Percentiles rank a stretch among this genome's conserved stretches.
Conservation (phyloP, 192 early-diverging fungal species). For the Backusella psychrophila region DNA sequence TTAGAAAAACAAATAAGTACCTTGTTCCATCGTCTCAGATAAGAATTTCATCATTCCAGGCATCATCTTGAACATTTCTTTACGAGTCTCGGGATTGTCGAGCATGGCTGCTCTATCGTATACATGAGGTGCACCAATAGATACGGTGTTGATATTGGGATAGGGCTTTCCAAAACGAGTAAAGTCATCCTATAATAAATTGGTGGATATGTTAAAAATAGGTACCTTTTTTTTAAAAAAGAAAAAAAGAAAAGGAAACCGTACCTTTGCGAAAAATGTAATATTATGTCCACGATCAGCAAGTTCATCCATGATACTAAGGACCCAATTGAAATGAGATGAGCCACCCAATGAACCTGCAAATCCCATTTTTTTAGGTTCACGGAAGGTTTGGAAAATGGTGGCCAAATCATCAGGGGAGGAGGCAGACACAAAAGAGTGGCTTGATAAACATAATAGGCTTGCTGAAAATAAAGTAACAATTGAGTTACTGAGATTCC, state of each 20-base stretch:
- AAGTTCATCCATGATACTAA: conserved; percentile 4
- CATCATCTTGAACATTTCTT: not conserved
- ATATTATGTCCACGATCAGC: not conserved
- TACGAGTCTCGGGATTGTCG: not conserved
- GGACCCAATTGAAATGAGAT: conserved; percentile 4
- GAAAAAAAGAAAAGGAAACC: not conserved
- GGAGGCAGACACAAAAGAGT: not conserved
- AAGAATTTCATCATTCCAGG: not conserved
- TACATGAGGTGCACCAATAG: not conserved
- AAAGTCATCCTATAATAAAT: not conserved
- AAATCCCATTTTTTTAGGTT: conserved; percentile 5
- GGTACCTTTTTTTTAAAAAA: no score
- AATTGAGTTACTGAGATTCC: not conserved
- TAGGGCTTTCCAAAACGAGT: not conserved
- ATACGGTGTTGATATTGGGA: not conserved
- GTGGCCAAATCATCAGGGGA: not conserved
- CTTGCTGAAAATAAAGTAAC: not conserved
- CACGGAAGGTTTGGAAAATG: not conserved
- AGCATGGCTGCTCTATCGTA: not conserved
- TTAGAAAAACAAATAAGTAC: not conserved
- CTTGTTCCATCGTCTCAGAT: not conserved
- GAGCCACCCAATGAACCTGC: not conserved
- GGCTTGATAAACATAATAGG: not conserved
- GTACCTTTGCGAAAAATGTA: not conserved
- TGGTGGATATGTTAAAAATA: no score